Evolutionary conservation across 2,329 filamentous ascomycete species (phyloP), one percentile per base, ranked within the genome.

Genomic region (Colletotrichum orchidophilum): DNA sequence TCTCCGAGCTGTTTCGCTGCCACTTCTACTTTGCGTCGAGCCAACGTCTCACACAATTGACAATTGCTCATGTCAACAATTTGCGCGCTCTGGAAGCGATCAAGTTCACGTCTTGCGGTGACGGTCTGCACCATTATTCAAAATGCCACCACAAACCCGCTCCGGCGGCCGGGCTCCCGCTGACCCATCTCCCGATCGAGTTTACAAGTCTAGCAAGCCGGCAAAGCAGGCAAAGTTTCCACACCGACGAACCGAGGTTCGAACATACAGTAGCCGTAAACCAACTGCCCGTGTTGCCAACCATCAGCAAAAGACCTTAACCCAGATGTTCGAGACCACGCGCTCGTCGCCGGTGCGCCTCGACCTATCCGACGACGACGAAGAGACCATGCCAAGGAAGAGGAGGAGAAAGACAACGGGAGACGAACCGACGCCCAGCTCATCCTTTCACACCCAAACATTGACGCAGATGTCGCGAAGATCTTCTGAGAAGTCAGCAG

Each of bases 391-490:
- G 24, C 65, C 59, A 21, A 50, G 26, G 39, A 71, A 63, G 67
- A 74, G 68, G 54, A 64, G 73, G 49, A 72, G 73, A 54, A 82
- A 73, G 73, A 81, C 81, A 2, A 72, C 75, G 31, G 80, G 79
- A n/a, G 81, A 81, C 33, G 65, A 69, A 11, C 64, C 69, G 15
- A 49, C 61, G 12, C 66, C 79, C 9, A 77, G 75, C 50, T 78
- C 80, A 5, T 80, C 75, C 7, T 82, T 81, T 42, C 80, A 83
- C 53, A 84, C 83, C 15, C 83, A 84, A 69, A 84, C 83, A 3
- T 73, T 84, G 65, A 84, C 83, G 15, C 83, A 84, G 64, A 78
- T 83, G 11, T 59, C 83, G 8, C 82, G 84, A 70, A 84, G 82
- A 8, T 74, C 84, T 63, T 83, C 82, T 9, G 82, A 84, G 66